A percentile compares a stretch with the other conserved stretches of the same genome.
These are phyloP conservation scores for Arthrocladium fulminans DNA, from an alignment of 2,329 filamentous ascomycete genomes.

Conservation along the genomic window DNA sequence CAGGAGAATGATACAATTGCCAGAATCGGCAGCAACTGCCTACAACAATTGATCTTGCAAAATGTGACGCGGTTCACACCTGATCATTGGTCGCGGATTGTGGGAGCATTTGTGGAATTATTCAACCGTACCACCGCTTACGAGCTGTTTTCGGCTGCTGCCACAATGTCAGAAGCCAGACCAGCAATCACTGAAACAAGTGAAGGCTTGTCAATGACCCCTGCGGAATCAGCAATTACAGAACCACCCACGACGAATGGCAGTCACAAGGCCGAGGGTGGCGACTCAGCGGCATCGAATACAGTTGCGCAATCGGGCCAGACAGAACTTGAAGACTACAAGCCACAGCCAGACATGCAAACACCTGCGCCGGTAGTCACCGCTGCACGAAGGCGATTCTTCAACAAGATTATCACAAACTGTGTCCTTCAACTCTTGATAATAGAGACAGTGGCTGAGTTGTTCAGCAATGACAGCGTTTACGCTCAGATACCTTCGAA, in stretches of 20 bases:
- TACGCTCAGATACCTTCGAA: slow-evolving; percentile 85
- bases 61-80: slow-evolving; percentile 87
- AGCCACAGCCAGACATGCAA: slow-evolving; percentile 64
- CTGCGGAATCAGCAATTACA: slow-evolving; percentile 16
- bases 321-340: slow-evolving; percentile 71
- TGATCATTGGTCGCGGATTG: slow-evolving; percentile 88
- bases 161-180: slow-evolving; percentile 35
- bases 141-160: slow-evolving; percentile 82
- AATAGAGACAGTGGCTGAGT: slow-evolving; percentile 98
- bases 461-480: slow-evolving; percentile 94
- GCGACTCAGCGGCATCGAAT: slow-evolving; percentile 23
- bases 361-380: slow-evolving; percentile 89
- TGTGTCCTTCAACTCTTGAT: slow-evolving; percentile 96
- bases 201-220: slow-evolving; percentile 23
- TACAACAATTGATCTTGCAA: slow-evolving; percentile 92
- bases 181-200: slow-evolving; percentile 17
- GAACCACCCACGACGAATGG: slow-evolving; percentile 28
- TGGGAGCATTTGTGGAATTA: slow-evolving; percentile 88
- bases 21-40: slow-evolving; percentile 92
- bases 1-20: slow-evolving; percentile 99
- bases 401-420: slow-evolving; percentile 98
- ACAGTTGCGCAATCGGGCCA: slow-evolving; percentile 20
- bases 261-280: slow-evolving; percentile 8
- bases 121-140: slow-evolving; percentile 93
- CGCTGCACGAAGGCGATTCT: slow-evolving; percentile 83